These are phyloP conservation scores for Phragmites australis DNA, from an alignment of 176 grass and related monocot genomes.

Conservation along the genomic window DNA sequence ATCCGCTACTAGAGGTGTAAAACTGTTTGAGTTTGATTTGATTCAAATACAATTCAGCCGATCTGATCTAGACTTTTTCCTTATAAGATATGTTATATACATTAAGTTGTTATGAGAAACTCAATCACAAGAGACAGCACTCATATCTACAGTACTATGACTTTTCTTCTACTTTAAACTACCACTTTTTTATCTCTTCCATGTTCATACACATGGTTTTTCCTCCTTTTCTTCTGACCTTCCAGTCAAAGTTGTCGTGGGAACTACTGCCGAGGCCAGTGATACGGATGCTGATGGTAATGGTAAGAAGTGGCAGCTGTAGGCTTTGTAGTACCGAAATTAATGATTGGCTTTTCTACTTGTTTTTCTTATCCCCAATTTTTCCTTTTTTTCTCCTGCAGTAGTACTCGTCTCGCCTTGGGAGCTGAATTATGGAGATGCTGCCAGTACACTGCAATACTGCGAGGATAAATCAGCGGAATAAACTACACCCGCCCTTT, in stretches of 20 bases:
- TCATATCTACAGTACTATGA: background rate
- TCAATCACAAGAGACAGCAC: background rate
- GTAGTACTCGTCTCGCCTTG: slow-evolving; percentile 39
- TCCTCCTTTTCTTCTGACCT: slow-evolving; percentile 15
- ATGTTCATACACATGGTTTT: slow-evolving; percentile 6
- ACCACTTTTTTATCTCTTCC: slow-evolving; percentile 25
- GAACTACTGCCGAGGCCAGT: slow-evolving; percentile 30
- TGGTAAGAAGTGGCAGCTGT: slow-evolving; percentile 10
- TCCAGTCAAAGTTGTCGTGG: slow-evolving; percentile 29
- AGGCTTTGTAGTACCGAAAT: slow-evolving; percentile 27
- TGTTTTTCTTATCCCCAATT: slow-evolving; percentile 43
- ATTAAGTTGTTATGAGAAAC: background rate
- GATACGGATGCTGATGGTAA: slow-evolving; percentile 31
- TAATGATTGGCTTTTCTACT: slow-evolving; percentile 43
- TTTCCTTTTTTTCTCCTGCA: slow-evolving; percentile 21
- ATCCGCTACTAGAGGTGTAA: background rate
- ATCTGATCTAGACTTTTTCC: background rate
- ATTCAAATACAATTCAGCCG: background rate
- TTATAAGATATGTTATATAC: fast-evolving
- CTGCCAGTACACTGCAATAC: slow-evolving; percentile 43
- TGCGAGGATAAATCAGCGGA: slow-evolving; percentile 20
- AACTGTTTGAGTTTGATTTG: background rate
- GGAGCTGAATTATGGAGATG: slow-evolving; percentile 47
- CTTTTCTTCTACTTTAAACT: slow-evolving; percentile 7
- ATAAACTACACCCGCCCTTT: slow-evolving; percentile 29